Evolutionary conservation across 2,329 filamentous ascomycete species (phyloP), one percentile per base, ranked within the genome.

Genomic region (Penicillium oxalicum): DNA sequence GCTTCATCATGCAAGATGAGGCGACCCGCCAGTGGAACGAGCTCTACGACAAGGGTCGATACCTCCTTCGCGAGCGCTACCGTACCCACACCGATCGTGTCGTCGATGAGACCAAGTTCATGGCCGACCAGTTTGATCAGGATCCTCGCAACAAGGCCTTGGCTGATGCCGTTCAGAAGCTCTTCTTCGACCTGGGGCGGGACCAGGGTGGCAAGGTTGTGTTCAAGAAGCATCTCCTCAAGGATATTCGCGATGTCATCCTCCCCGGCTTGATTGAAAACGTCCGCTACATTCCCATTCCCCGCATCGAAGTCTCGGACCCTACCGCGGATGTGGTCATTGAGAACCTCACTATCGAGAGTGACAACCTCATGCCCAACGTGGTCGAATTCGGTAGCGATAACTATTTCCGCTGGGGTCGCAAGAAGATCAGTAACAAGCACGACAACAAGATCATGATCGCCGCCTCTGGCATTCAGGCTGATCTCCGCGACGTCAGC

Each of bases 301-400:
- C 93, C 24, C 87, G 93, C 48, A 95, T 98, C 52, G 93, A 98
- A 74, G 93, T 90, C 64, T 86, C 83, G 1, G 93, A 97, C 60
- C 78, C 80, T 2, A 82, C 85, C 77, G 77, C 95, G 44, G 93
- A 98, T 69, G 86, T 86, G 42, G 81, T 97, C 42, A 81, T 98
- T 39, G 93, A 98, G 75, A 98, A 98, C 69, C 76, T 98, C 9
- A 86, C 96, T 40, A 80, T 98, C 45, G 93, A 98, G 74, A 91
- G 88, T 57, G 91, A 97, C 76, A 98, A 98, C 73, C 83, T 98
- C 60, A 89, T 91, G 73, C 93, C 93, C 55, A 98, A 98, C 61
- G 79, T 91, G 4, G 70, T 95, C 35, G 91, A 98, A 69, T 79
- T 97, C 53, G 81, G 84, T 50, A 93, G 83, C 65, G 91, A 97